Conservation (phyloP, 1,284 basidiomycete genomes). For the Athelia sp. region DNA sequence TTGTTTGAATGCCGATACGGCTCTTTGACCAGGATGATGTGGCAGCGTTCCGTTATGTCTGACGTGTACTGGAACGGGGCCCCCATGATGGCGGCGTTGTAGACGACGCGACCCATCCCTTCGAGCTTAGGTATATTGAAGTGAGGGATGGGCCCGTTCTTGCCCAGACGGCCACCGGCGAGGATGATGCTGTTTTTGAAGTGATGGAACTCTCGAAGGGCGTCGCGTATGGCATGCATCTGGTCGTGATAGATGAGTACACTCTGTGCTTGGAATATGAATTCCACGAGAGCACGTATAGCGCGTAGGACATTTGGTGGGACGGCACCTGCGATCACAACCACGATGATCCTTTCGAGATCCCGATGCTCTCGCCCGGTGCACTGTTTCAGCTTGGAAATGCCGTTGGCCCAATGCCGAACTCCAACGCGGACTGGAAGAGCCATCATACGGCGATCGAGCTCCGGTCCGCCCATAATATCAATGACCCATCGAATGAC, state of each 20-base stretch:
- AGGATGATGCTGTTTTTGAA: neutral
- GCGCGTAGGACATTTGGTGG: neutral
- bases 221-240: neutral
- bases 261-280: neutral
- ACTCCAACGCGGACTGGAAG: neutral
- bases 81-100: neutral
- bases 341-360: neutral
- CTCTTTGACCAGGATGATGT: neutral
- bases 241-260: neutral
- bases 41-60: neutral
- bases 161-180: neutral
- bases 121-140: constrained; percentile 3
- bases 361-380: constrained; percentile 1
- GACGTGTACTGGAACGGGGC: neutral
- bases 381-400: neutral
- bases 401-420: neutral
- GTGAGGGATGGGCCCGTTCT: neutral
- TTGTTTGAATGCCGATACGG: neutral
- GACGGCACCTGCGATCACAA: neutral
- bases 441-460: neutral
- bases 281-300: constrained; percentile 1
- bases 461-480: neutral
- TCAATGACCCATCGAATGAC: neutral
- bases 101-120: neutral
- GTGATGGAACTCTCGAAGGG: constrained; percentile 1